Conservation (phyloP, 352 stramenopile genomes). For the Phytopythium sindhum region DNA sequence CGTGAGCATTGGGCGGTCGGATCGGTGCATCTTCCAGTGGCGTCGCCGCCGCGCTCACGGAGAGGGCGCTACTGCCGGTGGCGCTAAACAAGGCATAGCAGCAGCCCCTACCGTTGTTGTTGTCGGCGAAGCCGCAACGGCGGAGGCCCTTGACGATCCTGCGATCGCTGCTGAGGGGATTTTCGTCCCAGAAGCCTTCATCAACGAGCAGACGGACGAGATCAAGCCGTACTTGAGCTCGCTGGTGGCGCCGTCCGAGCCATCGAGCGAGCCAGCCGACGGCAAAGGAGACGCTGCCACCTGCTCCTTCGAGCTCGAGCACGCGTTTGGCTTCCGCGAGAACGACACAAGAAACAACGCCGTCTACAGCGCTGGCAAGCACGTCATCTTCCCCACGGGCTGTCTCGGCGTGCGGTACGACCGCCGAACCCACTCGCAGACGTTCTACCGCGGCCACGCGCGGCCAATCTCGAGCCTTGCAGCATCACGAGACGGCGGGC, state of each 20-base stretch:
- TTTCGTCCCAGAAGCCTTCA: constrained; percentile 53
- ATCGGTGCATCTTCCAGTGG: constrained; percentile 75
- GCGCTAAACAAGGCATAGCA: not conserved
- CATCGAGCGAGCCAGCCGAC: constrained; percentile 27
- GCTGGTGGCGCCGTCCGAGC: constrained; percentile 50
- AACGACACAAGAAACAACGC: constrained; percentile 61
- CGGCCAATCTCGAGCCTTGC: constrained; percentile 58
- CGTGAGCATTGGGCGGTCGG: constrained; percentile 48
- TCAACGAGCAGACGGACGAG: constrained; percentile 40
- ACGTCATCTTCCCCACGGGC: constrained; percentile 57
- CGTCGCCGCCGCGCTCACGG: constrained; percentile 32
- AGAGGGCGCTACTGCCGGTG: constrained; percentile 10
- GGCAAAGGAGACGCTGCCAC: constrained; percentile 32
- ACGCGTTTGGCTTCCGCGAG: constrained; percentile 58
- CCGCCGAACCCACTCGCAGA: constrained; percentile 57
- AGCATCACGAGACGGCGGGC: constrained; percentile 40
- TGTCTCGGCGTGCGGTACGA: constrained; percentile 72
- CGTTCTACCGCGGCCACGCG: constrained; percentile 59
- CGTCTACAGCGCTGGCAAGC: constrained; percentile 62
- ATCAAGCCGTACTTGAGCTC: constrained; percentile 67
- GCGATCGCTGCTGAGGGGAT: constrained; percentile 49
- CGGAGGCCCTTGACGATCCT: constrained; percentile 33
- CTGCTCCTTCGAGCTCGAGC: constrained; percentile 52
- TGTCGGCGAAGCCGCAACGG: not conserved
- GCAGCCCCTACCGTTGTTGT: not conserved